A percentile compares a stretch with the other conserved stretches of the same genome.
Conservation (phyloP, 2,329 filamentous ascomycete species). For the Eutypella sp. region DNA sequence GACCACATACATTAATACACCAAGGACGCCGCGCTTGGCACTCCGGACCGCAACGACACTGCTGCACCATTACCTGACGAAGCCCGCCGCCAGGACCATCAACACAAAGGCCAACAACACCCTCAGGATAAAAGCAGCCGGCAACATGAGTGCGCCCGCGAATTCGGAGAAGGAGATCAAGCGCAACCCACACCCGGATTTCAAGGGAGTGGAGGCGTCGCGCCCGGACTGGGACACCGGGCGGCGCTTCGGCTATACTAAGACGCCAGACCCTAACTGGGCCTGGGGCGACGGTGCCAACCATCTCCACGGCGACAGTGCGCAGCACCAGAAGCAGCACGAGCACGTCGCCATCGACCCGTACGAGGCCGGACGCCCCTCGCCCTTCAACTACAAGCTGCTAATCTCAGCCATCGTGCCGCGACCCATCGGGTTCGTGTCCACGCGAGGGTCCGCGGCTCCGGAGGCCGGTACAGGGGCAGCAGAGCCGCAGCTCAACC, state of each 20-base stretch:
- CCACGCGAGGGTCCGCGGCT: constrained; percentile 33
- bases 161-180: constrained; percentile 35
- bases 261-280: constrained; percentile 64
- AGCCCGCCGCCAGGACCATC: not conserved
- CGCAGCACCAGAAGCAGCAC: constrained; percentile 28
- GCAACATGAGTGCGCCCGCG: constrained; percentile 21
- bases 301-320: constrained; percentile 28
- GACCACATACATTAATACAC: no score
- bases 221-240: constrained; percentile 55
- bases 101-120: not conserved
- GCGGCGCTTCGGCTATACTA: constrained; percentile 49
- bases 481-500: constrained; percentile 47
- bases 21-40: no score
- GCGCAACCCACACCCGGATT: constrained; percentile 69
- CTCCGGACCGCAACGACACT: no score
- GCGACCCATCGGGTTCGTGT: constrained; percentile 68
- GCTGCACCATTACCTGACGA: no score
- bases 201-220: constrained; percentile 64
- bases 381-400: constrained; percentile 82
- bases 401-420: constrained; percentile 80
- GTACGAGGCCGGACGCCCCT: constrained; percentile 62
- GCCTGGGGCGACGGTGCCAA: constrained; percentile 62
- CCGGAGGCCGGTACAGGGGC: constrained; percentile 50
- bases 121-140: no score
- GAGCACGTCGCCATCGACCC: constrained; percentile 76